phyloP scores from a whole-genome alignment of 2,329 filamentous ascomycete species.

The Pseudomassariella vexata region DNA sequence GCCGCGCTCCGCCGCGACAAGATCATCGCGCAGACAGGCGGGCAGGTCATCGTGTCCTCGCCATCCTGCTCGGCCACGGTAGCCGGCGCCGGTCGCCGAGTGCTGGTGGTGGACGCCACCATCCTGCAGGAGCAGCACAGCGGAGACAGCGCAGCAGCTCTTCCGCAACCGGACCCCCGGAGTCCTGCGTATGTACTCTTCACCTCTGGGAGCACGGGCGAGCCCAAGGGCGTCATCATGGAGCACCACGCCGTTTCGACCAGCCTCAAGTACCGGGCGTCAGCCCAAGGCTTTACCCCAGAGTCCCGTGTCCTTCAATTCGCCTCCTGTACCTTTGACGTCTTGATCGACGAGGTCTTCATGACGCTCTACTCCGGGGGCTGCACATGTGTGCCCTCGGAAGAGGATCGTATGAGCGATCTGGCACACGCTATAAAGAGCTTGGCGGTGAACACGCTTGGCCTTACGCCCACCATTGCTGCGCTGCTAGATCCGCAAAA shows the following conservation, averaged over 20 bases:
- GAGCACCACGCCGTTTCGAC: slow-evolving; percentile 13
- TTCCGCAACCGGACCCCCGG: background rate
- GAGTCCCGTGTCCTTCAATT: slow-evolving; percentile 12
- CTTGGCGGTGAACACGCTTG: slow-evolving; percentile 1
- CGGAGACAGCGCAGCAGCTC: background rate
- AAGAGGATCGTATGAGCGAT: slow-evolving; percentile 22
- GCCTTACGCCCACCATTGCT: slow-evolving; percentile 1
- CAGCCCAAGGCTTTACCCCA: slow-evolving; percentile 7
- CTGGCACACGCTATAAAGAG: background rate
- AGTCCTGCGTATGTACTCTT: slow-evolving; percentile 24
- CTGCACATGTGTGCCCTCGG: slow-evolving; percentile 30
- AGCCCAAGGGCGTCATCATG: slow-evolving; percentile 40
- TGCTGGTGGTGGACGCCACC: slow-evolving; percentile 2
- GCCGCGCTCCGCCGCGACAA: slow-evolving; percentile 26
- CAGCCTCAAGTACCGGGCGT: slow-evolving; percentile 8
- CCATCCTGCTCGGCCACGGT: too few species aligned
- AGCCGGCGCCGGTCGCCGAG: slow-evolving; percentile 6
- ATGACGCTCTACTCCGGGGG: slow-evolving; percentile 28
- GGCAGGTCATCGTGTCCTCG: slow-evolving; percentile 7
- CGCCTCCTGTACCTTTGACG: slow-evolving; percentile 29
- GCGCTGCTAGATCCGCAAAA: slow-evolving; percentile 1
- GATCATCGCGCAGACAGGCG: slow-evolving; percentile 20
- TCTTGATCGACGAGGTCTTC: slow-evolving; percentile 28
- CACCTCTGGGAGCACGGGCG: slow-evolving; percentile 45
- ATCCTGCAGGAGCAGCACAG: background rate